Evolutionary conservation across 306 rosid genomes (phyloP).

Genomic region (Cucumis sativus): Cucumber_9930_V3 NC_026660.2:2268501-2269000

Average conservation of each 20-base stretch:
- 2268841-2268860: too few relatives aligned
- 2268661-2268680: not conserved
- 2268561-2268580: not conserved
- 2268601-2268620: not conserved
- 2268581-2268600: not conserved
- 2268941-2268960: not conserved
- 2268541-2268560: not conserved
- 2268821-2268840: too few relatives aligned
- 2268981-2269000: too few relatives aligned
- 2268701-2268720: not conserved
- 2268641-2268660: not conserved
- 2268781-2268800: not conserved
- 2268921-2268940: not conserved
- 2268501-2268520: not conserved
- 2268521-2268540: not conserved
- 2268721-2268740: not conserved
- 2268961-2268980: too few relatives aligned
- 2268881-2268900: not conserved
- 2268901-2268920: not conserved
- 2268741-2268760: too few relatives aligned
- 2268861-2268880: too few relatives aligned
- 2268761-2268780: not conserved
- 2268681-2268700: not conserved
- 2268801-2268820: not conserved
- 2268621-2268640: not conserved